Conservation (phyloP, 331 rosid genomes). For the Erythrophleum ivorense region DNA sequence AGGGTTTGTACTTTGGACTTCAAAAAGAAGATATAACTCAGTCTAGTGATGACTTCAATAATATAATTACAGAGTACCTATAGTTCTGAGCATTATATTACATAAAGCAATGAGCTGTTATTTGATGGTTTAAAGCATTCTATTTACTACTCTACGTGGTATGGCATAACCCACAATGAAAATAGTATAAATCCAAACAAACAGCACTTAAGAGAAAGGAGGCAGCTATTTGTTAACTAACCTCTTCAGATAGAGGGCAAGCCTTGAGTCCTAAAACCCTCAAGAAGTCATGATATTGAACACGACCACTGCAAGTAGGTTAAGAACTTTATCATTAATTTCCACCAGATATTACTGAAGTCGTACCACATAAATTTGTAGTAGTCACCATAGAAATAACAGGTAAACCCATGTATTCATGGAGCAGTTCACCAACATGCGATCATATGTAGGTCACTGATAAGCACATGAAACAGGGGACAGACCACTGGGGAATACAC, state of each 20-base stretch:
- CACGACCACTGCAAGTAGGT: slow-evolving; percentile 73
- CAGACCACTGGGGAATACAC: background rate
- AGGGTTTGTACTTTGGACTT: background rate
- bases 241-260: slow-evolving; percentile 76
- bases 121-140: background rate
- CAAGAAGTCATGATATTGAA: slow-evolving; percentile 73
- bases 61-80: background rate
- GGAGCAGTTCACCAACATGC: slow-evolving; percentile 14
- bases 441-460: slow-evolving; percentile 29
- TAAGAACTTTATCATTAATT: slow-evolving; percentile 31
- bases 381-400: slow-evolving; percentile 20
- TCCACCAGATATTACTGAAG: slow-evolving; percentile 24
- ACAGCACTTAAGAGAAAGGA: background rate
- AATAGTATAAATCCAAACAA: background rate
- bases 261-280: slow-evolving; percentile 69
- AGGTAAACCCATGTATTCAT: background rate
- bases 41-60: background rate
- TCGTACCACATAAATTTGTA: slow-evolving; percentile 4
- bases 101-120: background rate
- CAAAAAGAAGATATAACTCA: background rate
- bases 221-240: slow-evolving; percentile 45
- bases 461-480: background rate
- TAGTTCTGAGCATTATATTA: background rate
- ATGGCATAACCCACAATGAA: background rate
- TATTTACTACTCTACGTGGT: background rate